A percentile compares a stretch with the other conserved stretches of the same genome.
phyloP scores from a whole-genome alignment of 345 rosid genomes.

The Moricandia arvensis region DNA sequence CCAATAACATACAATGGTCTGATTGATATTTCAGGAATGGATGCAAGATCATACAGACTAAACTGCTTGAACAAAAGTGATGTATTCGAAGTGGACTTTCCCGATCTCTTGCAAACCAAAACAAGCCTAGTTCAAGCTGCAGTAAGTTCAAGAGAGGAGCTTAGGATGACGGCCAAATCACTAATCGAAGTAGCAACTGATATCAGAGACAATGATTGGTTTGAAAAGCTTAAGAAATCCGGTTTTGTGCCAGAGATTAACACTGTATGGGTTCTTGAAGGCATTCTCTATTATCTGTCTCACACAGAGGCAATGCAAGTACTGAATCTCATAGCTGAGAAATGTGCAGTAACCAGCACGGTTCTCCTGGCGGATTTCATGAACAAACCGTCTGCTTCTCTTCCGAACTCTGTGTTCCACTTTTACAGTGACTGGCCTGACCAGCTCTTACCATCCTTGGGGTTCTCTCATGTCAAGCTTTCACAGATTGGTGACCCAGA shows the following conservation, averaged over 20 bases:
- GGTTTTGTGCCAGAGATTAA: conserved; percentile 65
- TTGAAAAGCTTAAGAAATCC: conserved; percentile 65
- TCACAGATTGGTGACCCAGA: conserved; percentile 94
- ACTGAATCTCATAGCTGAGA: conserved; percentile 74
- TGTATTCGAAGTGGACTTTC: conserved; percentile 85
- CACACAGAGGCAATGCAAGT: conserved; percentile 85
- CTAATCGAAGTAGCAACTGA: conserved; percentile 75
- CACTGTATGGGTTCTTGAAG: conserved; percentile 94
- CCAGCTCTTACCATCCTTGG: conserved; percentile 76
- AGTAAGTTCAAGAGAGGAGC: conserved; percentile 43
- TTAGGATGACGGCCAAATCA: conserved; percentile 63
- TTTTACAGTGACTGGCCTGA: conserved; percentile 98
- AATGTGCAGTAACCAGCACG: conserved; percentile 55
- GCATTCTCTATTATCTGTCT: conserved; percentile 77
- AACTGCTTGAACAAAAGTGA: conserved; percentile 65
- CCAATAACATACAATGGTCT: neutral
- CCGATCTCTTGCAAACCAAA: conserved; percentile 69
- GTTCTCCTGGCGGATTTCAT: conserved; percentile 93
- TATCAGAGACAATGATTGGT: conserved; percentile 69
- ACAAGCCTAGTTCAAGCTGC: conserved; percentile 64
- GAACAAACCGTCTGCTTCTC: conserved; percentile 76
- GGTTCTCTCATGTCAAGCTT: conserved; percentile 78
- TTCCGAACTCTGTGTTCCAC: conserved; percentile 67
- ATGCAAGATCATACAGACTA: conserved; percentile 81
- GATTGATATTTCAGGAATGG: conserved; percentile 64